A percentile compares a stretch with the other conserved stretches of the same genome.
Conservation (phyloP, 139 green algal genomes). For the Chlorella sorokiniana region DNA sequence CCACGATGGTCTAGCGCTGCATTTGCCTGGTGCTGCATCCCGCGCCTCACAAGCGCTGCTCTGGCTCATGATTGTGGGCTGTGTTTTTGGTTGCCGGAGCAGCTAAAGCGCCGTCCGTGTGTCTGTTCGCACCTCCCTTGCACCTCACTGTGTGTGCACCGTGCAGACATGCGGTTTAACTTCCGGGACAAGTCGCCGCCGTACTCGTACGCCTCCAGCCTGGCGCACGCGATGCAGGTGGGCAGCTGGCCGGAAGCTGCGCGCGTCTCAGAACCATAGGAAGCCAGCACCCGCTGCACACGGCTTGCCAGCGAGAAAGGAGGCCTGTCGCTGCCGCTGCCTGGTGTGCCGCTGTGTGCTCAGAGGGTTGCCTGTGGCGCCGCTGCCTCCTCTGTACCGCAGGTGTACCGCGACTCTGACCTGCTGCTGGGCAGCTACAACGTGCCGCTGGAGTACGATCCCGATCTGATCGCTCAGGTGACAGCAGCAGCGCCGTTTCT, state of each 20-base stretch:
- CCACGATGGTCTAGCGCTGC: too few species aligned
- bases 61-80: too few species aligned
- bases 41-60: too few species aligned
- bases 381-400: background rate
- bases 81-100: too few species aligned
- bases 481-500: background rate
- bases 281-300: too few species aligned
- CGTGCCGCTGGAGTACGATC: slow-evolving; percentile 67
- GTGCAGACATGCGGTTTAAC: slow-evolving; percentile 76
- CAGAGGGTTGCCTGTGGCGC: too few species aligned
- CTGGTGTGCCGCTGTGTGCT: background rate
- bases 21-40: too few species aligned
- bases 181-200: slow-evolving; percentile 78
- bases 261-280: background rate
- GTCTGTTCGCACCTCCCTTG: too few species aligned
- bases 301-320: too few species aligned
- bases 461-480: slow-evolving; percentile 55
- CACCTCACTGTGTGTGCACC: background rate
- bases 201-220: slow-evolving; percentile 63
- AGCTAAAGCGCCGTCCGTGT: too few species aligned
- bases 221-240: slow-evolving; percentile 73
- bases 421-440: slow-evolving; percentile 71
- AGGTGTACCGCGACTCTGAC: slow-evolving; percentile 52
- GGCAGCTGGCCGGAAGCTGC: background rate
- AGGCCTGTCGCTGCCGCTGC: too few species aligned